Evolutionary conservation across 352 stramenopile genomes (phyloP).

Genomic region (Plasmopara viticola): DNA sequence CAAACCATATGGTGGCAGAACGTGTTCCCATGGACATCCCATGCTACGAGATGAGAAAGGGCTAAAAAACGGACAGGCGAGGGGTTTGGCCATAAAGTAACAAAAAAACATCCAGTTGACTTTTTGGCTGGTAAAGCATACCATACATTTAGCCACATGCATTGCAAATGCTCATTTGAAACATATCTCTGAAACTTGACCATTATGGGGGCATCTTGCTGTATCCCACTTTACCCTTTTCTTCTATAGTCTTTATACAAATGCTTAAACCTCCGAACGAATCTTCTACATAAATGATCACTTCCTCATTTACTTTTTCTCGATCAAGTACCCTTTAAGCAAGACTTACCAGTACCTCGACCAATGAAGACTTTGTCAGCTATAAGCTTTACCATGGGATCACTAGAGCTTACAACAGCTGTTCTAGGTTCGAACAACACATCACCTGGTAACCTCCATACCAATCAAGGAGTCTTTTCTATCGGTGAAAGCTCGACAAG

Average conservation of each 20-base stretch:
- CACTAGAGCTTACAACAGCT: background rate
- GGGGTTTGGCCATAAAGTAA: background rate
- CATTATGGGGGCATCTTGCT: background rate
- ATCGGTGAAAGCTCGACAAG: background rate
- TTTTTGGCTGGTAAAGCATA: background rate
- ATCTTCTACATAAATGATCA: background rate
- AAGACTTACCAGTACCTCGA: background rate
- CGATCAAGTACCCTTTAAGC: background rate
- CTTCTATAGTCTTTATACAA: background rate
- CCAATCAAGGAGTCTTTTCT: background rate
- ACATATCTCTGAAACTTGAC: background rate
- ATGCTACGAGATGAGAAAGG: background rate
- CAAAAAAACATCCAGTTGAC: no score
- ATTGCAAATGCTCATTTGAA: background rate
- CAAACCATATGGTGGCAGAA: background rate
- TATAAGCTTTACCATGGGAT: constrained; percentile 3
- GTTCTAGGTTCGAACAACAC: constrained; percentile 4
- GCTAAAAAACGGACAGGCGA: background rate
- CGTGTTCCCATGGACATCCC: background rate
- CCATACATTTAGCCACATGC: background rate
- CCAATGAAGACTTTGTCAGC: constrained; percentile 12
- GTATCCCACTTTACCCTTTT: background rate
- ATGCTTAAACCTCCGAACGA: background rate
- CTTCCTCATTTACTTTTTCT: background rate
- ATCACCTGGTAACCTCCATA: constrained; percentile 1